Percentiles rank a stretch among this genome's conserved stretches.
Conservation (phyloP, 169 alveolate genomes). For the Babesia bovis region DNA sequence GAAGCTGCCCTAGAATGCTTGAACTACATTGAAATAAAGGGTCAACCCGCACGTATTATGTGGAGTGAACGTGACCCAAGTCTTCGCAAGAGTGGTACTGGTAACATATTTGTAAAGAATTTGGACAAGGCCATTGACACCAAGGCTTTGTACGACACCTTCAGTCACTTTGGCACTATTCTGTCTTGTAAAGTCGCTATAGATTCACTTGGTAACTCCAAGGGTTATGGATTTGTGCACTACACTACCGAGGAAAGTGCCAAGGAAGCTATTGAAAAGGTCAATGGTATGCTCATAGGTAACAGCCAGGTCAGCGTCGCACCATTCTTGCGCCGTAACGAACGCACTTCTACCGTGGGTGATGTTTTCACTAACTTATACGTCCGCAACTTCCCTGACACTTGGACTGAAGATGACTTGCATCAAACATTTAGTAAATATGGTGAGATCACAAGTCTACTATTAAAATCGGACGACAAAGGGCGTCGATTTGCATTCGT, state of each 20-base stretch:
- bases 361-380: constrained; percentile 85
- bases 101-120: constrained; percentile 93
- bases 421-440: constrained; percentile 77
- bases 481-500: constrained; percentile 88
- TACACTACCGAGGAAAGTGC: constrained; percentile 92
- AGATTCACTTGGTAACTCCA: constrained; percentile 84
- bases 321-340: constrained; percentile 84
- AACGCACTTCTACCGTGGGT: constrained; percentile 69
- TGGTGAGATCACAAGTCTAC: constrained; percentile 89
- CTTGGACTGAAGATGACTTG: constrained; percentile 82
- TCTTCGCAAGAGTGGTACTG: constrained; percentile 89
- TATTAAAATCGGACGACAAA: constrained; percentile 81
- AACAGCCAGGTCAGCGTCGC: constrained; percentile 89
- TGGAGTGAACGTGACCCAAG: constrained; percentile 93
- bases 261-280: constrained; percentile 87
- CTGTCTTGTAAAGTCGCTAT: constrained; percentile 92
- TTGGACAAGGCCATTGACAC: constrained; percentile 90
- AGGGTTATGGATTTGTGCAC: constrained; percentile 96
- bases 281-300: constrained; percentile 89
- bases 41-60: constrained; percentile 91
- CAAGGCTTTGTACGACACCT: constrained; percentile 91
- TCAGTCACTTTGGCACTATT: constrained; percentile 91
- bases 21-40: constrained; percentile 89
- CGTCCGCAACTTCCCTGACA: constrained; percentile 89
- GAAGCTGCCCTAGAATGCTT: constrained; percentile 90